Conservation (phyloP, 257 asterid species). For the Penstemon barbatus region DNA sequence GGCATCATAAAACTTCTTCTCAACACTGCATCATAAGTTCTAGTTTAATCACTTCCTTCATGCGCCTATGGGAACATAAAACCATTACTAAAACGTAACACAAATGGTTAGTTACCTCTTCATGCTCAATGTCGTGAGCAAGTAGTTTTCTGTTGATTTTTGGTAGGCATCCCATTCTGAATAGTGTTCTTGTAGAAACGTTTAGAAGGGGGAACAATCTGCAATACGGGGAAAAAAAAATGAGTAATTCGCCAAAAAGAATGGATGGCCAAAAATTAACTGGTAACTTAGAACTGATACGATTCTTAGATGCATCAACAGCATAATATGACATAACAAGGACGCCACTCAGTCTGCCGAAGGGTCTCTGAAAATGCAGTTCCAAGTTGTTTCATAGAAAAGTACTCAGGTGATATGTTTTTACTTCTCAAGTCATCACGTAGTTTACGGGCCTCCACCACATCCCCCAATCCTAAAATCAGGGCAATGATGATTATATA, state of each 20-base stretch:
- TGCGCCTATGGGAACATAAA: too few relatives aligned
- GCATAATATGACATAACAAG: slow-evolving; percentile 23
- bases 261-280: slow-evolving; percentile 1
- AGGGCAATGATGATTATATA: slow-evolving; percentile 60
- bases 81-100: too few relatives aligned
- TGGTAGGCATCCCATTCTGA: not conserved
- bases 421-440: slow-evolving; percentile 26
- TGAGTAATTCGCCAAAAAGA: slow-evolving; percentile 12
- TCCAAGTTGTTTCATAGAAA: slow-evolving; percentile 69
- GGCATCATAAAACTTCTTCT: too few relatives aligned
- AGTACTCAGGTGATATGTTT: slow-evolving; percentile 27
- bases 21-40: too few relatives aligned
- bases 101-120: not conserved
- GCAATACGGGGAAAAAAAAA: not conserved
- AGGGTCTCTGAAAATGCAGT: slow-evolving; percentile 35
- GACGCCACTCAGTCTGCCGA: too few relatives aligned
- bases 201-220: not conserved
- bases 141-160: too few relatives aligned
- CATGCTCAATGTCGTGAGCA: too few relatives aligned
- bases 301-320: slow-evolving; percentile 51
- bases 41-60: too few relatives aligned
- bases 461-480: slow-evolving; percentile 48
- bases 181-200: not conserved
- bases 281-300: too few relatives aligned
- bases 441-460: slow-evolving; percentile 59